Percentiles rank a stretch among this genome's conserved stretches.
phyloP scores from a whole-genome alignment of 805 yeast species.

The Candida railenensis region DNA sequence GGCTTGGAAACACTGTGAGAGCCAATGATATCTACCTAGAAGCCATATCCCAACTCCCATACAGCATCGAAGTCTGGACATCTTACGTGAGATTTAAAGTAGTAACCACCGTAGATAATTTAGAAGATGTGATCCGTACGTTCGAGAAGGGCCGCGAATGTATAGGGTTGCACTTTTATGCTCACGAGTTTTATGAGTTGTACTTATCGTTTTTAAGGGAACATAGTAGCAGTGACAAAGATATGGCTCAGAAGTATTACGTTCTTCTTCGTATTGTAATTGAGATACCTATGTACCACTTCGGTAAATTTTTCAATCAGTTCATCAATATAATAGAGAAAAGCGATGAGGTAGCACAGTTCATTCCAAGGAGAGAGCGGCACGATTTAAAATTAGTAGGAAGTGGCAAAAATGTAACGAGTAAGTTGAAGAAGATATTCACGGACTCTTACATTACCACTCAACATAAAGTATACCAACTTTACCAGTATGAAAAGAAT shows the following conservation, averaged over 20 bases:
- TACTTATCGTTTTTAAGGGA: conserved; percentile 44
- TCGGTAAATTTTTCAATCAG: conserved; percentile 43
- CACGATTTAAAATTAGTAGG: conserved; percentile 10
- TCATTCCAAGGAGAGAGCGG: not conserved
- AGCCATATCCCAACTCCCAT: conserved; percentile 40
- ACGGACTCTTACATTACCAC: conserved; percentile 55
- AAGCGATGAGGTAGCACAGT: conserved; percentile 1
- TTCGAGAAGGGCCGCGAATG: conserved; percentile 48
- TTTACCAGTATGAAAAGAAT: conserved; percentile 49
- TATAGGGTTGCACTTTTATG: conserved; percentile 54
- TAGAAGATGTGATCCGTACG: conserved; percentile 24
- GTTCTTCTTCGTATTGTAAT: conserved; percentile 46
- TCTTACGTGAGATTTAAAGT: conserved; percentile 43
- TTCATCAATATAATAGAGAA: conserved; percentile 23
- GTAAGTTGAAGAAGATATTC: conserved; percentile 45
- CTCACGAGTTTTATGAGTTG: conserved; percentile 49
- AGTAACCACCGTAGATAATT: conserved; percentile 26
- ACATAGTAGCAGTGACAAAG: conserved; percentile 20
- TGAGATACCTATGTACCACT: conserved; percentile 59
- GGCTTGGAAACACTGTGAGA: conserved; percentile 38
- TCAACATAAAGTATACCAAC: conserved; percentile 50
- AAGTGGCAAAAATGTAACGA: conserved; percentile 13
- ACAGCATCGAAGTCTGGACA: conserved; percentile 52
- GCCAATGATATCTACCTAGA: conserved; percentile 36
- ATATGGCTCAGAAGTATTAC: conserved; percentile 33